Evolutionary conservation across 2,329 filamentous ascomycete species (phyloP), one percentile per base, ranked within the genome.

Genomic region (Cladosporium phlei): DNA sequence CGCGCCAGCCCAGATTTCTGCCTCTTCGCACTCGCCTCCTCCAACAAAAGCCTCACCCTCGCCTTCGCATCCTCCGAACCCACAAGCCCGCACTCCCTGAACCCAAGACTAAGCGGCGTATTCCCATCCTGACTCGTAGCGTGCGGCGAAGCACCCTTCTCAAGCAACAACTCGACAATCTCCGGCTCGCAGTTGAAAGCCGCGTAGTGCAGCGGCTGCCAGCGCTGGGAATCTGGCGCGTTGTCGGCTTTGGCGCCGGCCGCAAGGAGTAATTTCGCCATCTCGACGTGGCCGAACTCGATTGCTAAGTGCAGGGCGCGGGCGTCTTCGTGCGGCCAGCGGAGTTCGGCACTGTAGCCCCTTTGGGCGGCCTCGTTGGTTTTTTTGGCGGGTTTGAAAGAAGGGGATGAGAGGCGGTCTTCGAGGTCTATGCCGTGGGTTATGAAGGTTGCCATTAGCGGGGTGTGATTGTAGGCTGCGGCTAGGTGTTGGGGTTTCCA

Each of bases 141-240:
- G 25, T 52, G 39, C 0, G 44, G 37, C 1, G 48, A 30, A 2
- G 51, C 54, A 10, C 30, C 30, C 16, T 11, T 19, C 1, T 9
- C 14, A 3, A 56, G 49, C 14, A 56, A 43, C 8, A 46, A 16
- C 12, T 53, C 40, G 5, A 56, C 48, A 25, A 55, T 48, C 14
- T 53, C 48, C 9, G 52, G 46, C 3, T 46, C 43, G 35, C 50
- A 50, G 33, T 46, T 39, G 48, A 54, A 56, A 6, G 52, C 51
- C 5, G 54, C 54, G 40, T 55, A 47, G 44, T 56, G 54, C 10
- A 56, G 20, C 1, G 54, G 54, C 17, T 48, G 46, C 54, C 54
- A 56, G 14, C 44, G 50, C 9, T 40, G 42, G 16, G 50, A 52
- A 30, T 55, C 52, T n/a, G 30, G 30, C 3, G 29, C 25, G 14